A percentile compares a stretch with the other conserved stretches of the same genome.
Conservation (phyloP, 306 rosid genomes). For the Boehmeria nivea region DNA sequence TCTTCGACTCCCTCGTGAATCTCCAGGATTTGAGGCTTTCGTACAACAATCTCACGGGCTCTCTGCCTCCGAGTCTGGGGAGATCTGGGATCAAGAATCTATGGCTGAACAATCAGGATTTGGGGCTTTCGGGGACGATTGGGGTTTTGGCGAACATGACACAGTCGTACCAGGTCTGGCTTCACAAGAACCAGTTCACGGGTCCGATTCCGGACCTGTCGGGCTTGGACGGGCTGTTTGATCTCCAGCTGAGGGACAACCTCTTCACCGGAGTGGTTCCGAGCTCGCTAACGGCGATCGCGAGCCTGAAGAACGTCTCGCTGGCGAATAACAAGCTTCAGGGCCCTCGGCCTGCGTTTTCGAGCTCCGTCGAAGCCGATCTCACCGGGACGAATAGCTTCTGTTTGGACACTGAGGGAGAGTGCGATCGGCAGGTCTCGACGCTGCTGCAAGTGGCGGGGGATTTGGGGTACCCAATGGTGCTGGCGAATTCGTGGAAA, state of each 20-base stretch:
- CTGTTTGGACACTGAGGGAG: constrained; percentile 27
- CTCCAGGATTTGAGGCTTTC: constrained; percentile 54
- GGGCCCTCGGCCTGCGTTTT: constrained; percentile 55
- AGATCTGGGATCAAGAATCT: constrained; percentile 41
- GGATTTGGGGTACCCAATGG: constrained; percentile 42
- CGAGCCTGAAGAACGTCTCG: constrained; percentile 41
- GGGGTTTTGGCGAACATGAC: constrained; percentile 52
- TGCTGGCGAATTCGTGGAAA: constrained; percentile 40
- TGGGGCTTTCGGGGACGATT: constrained; percentile 54
- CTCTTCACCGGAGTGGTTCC: constrained; percentile 60
- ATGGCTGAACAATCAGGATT: constrained; percentile 75
- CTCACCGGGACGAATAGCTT: constrained; percentile 47
- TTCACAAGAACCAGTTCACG: constrained; percentile 57
- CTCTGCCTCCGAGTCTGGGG: constrained; percentile 43
- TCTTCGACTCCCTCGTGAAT: constrained; percentile 38
- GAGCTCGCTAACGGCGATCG: constrained; percentile 24
- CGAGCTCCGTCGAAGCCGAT: constrained; percentile 19
- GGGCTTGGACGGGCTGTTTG: constrained; percentile 32
- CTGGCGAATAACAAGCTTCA: constrained; percentile 55
- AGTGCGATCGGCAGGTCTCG: constrained; percentile 50
- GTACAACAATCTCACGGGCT: constrained; percentile 70
- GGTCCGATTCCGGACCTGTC: constrained; percentile 67
- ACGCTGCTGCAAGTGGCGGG: constrained; percentile 43
- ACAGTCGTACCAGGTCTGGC: constrained; percentile 59
- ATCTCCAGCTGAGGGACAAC: constrained; percentile 78